A percentile compares a stretch with the other conserved stretches of the same genome.
phyloP scores from a whole-genome alignment of 352 stramenopile species.

The Globisporangium rhizosaccharum region DNA sequence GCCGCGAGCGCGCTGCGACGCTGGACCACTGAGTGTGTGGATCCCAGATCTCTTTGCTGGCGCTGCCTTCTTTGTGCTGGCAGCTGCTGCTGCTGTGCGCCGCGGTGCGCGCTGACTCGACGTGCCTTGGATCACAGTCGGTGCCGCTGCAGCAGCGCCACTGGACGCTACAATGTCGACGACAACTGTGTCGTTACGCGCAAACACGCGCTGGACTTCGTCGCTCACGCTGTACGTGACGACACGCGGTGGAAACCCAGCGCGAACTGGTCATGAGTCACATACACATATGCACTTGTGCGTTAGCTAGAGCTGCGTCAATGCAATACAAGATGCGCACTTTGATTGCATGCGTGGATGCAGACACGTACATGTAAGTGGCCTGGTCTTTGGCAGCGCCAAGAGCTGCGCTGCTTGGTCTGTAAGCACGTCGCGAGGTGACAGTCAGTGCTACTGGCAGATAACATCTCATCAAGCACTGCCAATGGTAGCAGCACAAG shows the following conservation, averaged over 20 bases:
- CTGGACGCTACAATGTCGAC: slow-evolving; percentile 21
- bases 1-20: not conserved
- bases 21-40: slow-evolving; percentile 39
- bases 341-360: not conserved
- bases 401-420: slow-evolving; percentile 40
- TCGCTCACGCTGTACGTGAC: slow-evolving; percentile 30
- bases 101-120: slow-evolving; percentile 5
- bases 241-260: slow-evolving; percentile 52
- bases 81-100: not conserved
- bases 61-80: slow-evolving; percentile 2
- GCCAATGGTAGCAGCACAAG: not conserved
- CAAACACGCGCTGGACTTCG: slow-evolving; percentile 43
- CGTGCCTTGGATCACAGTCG: slow-evolving; percentile 17
- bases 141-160: slow-evolving; percentile 8
- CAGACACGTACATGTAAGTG: slow-evolving; percentile 40
- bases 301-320: not conserved
- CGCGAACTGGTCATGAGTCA: slow-evolving; percentile 36
- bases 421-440: slow-evolving; percentile 13
- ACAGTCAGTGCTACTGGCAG: not conserved
- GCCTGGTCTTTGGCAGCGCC: slow-evolving; percentile 31
- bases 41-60: slow-evolving; percentile 25
- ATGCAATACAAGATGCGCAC: not conserved
- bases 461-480: not conserved
- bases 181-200: slow-evolving; percentile 70
- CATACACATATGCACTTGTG: not conserved